Base-by-base conservation (phyloP, 2,329 filamentous ascomycete species). In the Uncinocarpus reesii region DNA sequence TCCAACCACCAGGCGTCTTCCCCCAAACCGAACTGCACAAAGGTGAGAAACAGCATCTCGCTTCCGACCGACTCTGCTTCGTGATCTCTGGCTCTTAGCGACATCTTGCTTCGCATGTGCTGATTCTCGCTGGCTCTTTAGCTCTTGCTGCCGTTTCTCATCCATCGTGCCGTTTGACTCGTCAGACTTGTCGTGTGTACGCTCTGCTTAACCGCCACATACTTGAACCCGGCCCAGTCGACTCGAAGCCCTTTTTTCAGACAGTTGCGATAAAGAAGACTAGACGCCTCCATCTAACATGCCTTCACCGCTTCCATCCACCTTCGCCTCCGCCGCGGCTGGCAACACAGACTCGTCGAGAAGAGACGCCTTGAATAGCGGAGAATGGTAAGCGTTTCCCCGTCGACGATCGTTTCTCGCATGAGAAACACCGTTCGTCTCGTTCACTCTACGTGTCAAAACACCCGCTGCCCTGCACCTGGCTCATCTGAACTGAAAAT, bases 321-420 rank as follows among this genome's bases (percentile, higher is more conserved):
- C 83, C 75, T 89, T 89, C 71, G 84, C 84, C 65, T 87, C 84
- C 63, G 84, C 84, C 60, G 84, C 84, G 58, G 84, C 84, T 65
- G 84, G 84, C 67, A 83, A 86, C 67, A 81, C 76, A 60, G 64
- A 80, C 65, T 69, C 78, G 75, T 65, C 78, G 77, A 69, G 78
- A 74, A 64, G 70, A 66, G 65, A 79, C 76, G 69, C 72, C 65
- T 60, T 78, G 65, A 70, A 71, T 56, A 77, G 77, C 65, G 81
- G 79, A 70, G 84, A 87, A 68, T 87, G 83, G 84, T 87, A 76
- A 68, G 81, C 38, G 13, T 21, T 26, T 7, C 16, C 26, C 26
- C 16, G 21, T n/a, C n/a, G n/a, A n/a, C n/a, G n/a, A n/a, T n/a
- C n/a, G n/a, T n/a, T n/a, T 23, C n/a, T 23, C 20, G 2, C n/a